Conservation (phyloP, 2,329 filamentous ascomycete genomes). For the Laburnicola sp. region DNA sequence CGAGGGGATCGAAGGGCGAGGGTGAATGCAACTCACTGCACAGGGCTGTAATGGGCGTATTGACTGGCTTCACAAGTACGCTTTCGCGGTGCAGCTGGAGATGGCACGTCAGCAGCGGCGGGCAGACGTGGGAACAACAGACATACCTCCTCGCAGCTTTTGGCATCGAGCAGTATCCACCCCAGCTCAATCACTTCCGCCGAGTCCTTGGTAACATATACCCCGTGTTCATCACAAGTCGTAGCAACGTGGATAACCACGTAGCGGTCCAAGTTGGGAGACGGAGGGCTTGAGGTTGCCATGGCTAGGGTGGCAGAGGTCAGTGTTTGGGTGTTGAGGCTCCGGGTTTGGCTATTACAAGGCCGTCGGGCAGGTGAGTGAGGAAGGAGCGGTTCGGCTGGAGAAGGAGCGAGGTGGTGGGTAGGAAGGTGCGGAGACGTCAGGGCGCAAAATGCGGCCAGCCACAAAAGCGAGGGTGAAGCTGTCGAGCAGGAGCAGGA, state of each 20-base stretch:
- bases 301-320: conserved; percentile 15
- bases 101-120: conserved; percentile 34
- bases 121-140: conserved; percentile 11
- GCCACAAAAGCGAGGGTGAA: conserved; percentile 15
- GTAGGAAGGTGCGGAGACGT: conserved; percentile 6
- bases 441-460: conserved; percentile 16
- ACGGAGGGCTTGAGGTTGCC: conserved; percentile 38
- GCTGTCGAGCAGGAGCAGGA: conserved; percentile 18
- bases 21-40: conserved; percentile 73
- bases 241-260: conserved; percentile 98
- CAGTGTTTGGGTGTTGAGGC: conserved; percentile 7
- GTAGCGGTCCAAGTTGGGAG: conserved; percentile 77
- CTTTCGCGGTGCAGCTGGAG: conserved; percentile 87
- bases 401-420: conserved; percentile 4
- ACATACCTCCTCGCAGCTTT: conserved; percentile 83
- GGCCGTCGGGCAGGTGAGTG: conserved; percentile 14
- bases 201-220: conserved; percentile 99
- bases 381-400: conserved; percentile 4
- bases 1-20: conserved; percentile 1
- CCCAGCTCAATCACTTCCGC: conserved; percentile 99
- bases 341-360: conserved; percentile 11
- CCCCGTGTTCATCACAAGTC: conserved; percentile 97
- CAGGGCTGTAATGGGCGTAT: conserved; percentile 96
- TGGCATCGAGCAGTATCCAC: conserved; percentile 93
- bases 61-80: conserved; percentile 96